Percentiles rank a stretch among this genome's conserved stretches.
Evolutionary conservation across 257 asterid species (phyloP).

Genomic region (Coffea canephora): DNA sequence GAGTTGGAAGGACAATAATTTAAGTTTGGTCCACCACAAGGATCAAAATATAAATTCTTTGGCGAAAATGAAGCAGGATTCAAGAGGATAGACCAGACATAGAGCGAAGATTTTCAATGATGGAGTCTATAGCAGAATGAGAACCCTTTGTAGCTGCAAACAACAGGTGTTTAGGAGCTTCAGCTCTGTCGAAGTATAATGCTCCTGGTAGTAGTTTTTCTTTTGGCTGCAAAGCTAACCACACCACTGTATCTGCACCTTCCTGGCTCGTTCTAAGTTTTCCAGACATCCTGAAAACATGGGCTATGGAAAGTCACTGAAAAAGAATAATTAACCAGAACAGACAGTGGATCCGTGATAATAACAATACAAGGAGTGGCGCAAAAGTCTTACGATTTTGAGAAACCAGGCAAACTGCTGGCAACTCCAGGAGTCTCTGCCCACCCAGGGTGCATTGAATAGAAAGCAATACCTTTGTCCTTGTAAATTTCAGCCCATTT

Average conservation of each 20-base stretch:
- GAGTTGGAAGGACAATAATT: neutral
- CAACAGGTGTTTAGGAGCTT: slow-evolving; percentile 76
- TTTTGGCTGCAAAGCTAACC: slow-evolving; percentile 86
- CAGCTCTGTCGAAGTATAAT: slow-evolving; percentile 76
- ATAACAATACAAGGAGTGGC: neutral
- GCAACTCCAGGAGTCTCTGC: slow-evolving; percentile 97
- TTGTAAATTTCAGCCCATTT: slow-evolving; percentile 77
- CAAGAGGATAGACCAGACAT: slow-evolving; percentile 31
- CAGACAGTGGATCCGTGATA: neutral
- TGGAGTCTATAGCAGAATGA: slow-evolving; percentile 57
- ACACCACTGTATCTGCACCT: slow-evolving; percentile 82
- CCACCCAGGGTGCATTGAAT: slow-evolving; percentile 99
- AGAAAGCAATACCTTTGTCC: slow-evolving; percentile 68
- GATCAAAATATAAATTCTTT: neutral
- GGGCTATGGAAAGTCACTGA: neutral
- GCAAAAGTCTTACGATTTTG: slow-evolving; percentile 46
- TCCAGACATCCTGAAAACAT: slow-evolving; percentile 56
- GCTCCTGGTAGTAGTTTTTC: slow-evolving; percentile 68
- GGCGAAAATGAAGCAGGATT: neutral
- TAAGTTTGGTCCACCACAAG: neutral
- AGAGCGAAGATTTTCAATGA: slow-evolving; percentile 41
- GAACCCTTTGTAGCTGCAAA: slow-evolving; percentile 64
- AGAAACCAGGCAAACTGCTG: slow-evolving; percentile 66
- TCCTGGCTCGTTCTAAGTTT: slow-evolving; percentile 79
- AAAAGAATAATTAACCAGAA: neutral